Percentiles rank a stretch among this genome's conserved stretches.
These are phyloP conservation scores for Populus trichocarpa DNA, from an alignment of 441 rosid species.

Conservation along the genomic window DNA sequence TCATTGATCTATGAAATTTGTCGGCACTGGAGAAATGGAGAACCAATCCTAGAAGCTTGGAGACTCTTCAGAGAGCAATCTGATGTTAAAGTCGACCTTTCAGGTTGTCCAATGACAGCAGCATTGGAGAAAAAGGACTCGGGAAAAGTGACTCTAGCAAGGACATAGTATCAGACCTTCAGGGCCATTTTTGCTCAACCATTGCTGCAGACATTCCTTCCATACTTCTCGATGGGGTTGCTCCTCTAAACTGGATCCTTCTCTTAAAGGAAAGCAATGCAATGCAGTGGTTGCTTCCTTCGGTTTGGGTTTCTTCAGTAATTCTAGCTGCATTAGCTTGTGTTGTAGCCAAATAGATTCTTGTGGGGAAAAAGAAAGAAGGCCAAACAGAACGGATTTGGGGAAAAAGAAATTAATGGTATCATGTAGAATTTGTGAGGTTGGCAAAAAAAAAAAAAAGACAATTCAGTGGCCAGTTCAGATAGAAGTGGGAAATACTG, in stretches of 20 bases:
- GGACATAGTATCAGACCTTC: conserved; percentile 44
- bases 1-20: conserved; percentile 68
- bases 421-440: too few relatives aligned
- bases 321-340: conserved; percentile 39
- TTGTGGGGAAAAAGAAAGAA: conserved; percentile 61
- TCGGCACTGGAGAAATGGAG: conserved; percentile 52
- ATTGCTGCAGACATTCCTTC: conserved; percentile 48
- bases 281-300: conserved; percentile 44
- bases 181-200: conserved; percentile 60
- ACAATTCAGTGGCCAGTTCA: too few relatives aligned
- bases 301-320: conserved; percentile 53
- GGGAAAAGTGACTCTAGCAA: conserved; percentile 40
- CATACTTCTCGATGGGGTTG: conserved; percentile 47
- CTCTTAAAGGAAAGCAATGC: conserved; percentile 26
- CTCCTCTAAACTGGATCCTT: conserved; percentile 36
- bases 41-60: conserved; percentile 66
- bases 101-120: conserved; percentile 67
- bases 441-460: too few relatives aligned
- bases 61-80: conserved; percentile 58
- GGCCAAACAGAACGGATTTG: conserved; percentile 45
- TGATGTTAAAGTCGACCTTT: conserved; percentile 60
- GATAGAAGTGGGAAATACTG: too few relatives aligned
- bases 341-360: conserved; percentile 46
- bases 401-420: conserved; percentile 31
- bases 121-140: conserved; percentile 25